Evolutionary conservation across 2,329 filamentous ascomycete species (phyloP).

Genomic region (Aureobasidium sp.): DNA sequence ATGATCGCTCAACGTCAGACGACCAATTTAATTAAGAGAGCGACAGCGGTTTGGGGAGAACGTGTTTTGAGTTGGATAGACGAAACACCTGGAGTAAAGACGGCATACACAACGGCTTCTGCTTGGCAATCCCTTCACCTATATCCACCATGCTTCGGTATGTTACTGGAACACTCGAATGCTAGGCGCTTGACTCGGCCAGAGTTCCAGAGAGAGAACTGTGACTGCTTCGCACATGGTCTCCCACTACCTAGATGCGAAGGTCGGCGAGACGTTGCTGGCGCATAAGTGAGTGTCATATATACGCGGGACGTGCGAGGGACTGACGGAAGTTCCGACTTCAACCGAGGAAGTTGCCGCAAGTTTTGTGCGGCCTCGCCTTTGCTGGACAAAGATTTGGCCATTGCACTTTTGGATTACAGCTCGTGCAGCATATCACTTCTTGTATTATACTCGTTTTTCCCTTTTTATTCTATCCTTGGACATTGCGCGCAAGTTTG

Average conservation of each 20-base stretch:
- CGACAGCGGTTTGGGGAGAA: background rate
- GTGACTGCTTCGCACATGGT: background rate
- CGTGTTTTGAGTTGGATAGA: background rate
- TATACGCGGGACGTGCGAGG: background rate
- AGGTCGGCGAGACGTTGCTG: background rate
- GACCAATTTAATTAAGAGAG: background rate
- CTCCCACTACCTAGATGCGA: background rate
- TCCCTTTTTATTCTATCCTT: background rate
- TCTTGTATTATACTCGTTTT: constrained; percentile 12
- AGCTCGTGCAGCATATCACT: constrained; percentile 1
- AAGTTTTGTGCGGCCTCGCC: constrained; percentile 3
- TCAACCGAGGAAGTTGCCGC: constrained; percentile 1
- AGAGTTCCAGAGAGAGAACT: background rate
- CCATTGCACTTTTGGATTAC: constrained; percentile 3
- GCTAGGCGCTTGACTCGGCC: background rate
- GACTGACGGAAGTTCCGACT: constrained; percentile 1
- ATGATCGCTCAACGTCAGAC: background rate
- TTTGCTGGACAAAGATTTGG: constrained; percentile 1
- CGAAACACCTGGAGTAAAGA: background rate
- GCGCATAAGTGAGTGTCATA: background rate
- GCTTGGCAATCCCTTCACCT: background rate
- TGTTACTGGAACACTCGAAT: no score
- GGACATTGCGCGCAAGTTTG: background rate
- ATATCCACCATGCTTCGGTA: background rate
- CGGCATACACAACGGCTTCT: background rate